phyloP scores from a whole-genome alignment of 2,329 filamentous ascomycete genomes.

The Rhytidhysteron rufulum region DNA sequence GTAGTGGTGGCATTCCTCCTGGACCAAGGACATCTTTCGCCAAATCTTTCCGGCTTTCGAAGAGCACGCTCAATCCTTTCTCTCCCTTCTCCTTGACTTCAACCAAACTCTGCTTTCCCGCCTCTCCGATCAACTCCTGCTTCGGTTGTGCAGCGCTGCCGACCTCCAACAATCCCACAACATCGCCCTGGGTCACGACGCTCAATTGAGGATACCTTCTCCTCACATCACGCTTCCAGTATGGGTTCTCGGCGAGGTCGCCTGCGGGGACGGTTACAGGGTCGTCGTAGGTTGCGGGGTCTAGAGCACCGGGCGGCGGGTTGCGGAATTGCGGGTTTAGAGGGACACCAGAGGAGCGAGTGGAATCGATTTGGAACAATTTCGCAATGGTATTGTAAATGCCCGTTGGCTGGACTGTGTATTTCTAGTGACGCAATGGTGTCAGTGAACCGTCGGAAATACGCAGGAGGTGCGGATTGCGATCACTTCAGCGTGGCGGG shows the following conservation, averaged over 20 bases:
- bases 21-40: slow-evolving; percentile 63
- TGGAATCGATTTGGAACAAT: slow-evolving; percentile 74
- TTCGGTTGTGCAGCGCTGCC: slow-evolving; percentile 79
- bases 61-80: slow-evolving; percentile 65
- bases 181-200: slow-evolving; percentile 77
- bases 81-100: slow-evolving; percentile 71
- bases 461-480: neutral
- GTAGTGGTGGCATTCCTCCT: slow-evolving; percentile 81
- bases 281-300: slow-evolving; percentile 72
- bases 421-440: slow-evolving; percentile 63
- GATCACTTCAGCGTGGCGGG: neutral
- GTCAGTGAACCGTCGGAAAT: neutral
- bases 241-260: slow-evolving; percentile 86
- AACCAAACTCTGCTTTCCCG: slow-evolving; percentile 70
- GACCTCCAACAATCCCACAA: slow-evolving; percentile 78
- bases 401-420: slow-evolving; percentile 85
- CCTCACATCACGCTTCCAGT: slow-evolving; percentile 92
- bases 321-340: slow-evolving; percentile 90
- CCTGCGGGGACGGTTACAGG: slow-evolving; percentile 79
- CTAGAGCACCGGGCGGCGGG: slow-evolving; percentile 71
- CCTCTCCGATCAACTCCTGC: slow-evolving; percentile 72
- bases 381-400: slow-evolving; percentile 83
- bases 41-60: slow-evolving; percentile 61
- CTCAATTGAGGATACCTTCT: slow-evolving; percentile 77
- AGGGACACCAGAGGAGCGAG: slow-evolving; percentile 86